phyloP scores from a whole-genome alignment of 371 early-diverging fungal species.

The Dinochytrium kinnereticum region DNA sequence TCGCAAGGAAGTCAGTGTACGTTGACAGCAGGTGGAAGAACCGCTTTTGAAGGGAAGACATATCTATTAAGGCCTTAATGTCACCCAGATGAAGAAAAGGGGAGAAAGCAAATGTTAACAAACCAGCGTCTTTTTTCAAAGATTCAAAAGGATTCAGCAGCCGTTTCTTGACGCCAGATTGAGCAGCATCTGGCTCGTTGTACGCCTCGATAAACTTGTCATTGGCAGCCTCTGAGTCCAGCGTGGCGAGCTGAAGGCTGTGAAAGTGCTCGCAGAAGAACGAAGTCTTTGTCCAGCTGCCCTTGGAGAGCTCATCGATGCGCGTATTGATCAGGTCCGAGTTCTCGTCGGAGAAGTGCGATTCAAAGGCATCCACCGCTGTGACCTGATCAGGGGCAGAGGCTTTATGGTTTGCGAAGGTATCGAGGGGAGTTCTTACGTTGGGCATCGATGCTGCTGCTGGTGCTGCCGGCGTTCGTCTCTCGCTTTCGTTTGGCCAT shows the following conservation, averaged over 20 bases:
- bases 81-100: too few species aligned
- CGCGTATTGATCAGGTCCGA: not conserved
- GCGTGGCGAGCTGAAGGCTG: not conserved
- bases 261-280: not conserved
- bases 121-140: not conserved
- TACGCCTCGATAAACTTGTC: not conserved
- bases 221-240: not conserved
- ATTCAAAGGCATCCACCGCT: not conserved
- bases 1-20: constrained; percentile 79
- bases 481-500: not conserved
- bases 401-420: not conserved
- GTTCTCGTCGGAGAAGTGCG: not conserved
- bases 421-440: not conserved
- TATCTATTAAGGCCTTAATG: not conserved
- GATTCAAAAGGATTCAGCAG: constrained; percentile 12
- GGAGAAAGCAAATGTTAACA: not conserved
- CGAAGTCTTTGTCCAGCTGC: not conserved
- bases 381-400: not conserved
- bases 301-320: not conserved
- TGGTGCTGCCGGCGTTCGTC: not conserved
- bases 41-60: constrained; percentile 31
- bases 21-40: constrained; percentile 71
- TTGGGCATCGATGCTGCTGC: not conserved
- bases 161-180: not conserved
- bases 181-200: not conserved